These are phyloP conservation scores for Zoysia pacifica DNA, from an alignment of 176 grass and related monocot genomes.

Conservation along the genomic window DNA sequence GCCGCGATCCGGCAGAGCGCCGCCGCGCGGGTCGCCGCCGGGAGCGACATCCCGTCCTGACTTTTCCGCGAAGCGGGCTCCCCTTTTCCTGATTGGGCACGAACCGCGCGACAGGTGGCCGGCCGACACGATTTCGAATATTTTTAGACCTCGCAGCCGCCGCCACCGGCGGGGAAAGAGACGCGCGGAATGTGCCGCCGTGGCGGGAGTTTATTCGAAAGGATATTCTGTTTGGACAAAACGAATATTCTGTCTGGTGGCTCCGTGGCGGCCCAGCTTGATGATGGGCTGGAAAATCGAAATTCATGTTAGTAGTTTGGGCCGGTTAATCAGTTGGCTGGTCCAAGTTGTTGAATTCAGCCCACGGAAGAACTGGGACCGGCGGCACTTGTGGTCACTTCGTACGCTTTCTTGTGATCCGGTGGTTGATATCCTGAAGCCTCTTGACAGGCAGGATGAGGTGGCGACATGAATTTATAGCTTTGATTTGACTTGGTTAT, in stretches of 20 bases:
- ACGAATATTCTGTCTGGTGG: neutral
- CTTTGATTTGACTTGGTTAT: neutral
- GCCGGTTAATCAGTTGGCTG: neutral
- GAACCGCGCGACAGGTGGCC: neutral
- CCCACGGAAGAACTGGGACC: neutral
- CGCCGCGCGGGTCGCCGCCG: slow-evolving; percentile 31
- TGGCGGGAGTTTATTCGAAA: neutral
- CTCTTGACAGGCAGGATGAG: neutral
- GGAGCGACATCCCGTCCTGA: slow-evolving; percentile 28
- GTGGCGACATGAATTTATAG: neutral
- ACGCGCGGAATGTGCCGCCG: slow-evolving; percentile 19
- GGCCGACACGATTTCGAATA: slow-evolving; percentile 26
- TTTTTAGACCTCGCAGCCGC: slow-evolving; percentile 32
- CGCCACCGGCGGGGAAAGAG: slow-evolving; percentile 8
- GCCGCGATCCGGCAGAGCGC: slow-evolving; percentile 31
- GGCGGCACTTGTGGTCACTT: neutral
- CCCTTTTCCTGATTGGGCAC: slow-evolving; percentile 4
- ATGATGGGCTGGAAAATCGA: neutral
- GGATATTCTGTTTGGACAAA: neutral
- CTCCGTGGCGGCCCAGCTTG: neutral
- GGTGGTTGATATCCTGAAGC: slow-evolving; percentile 3
- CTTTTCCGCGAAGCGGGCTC: neutral
- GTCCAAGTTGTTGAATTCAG: neutral
- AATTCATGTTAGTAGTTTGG: too few species aligned
- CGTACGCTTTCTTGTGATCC: neutral